phyloP scores from a whole-genome alignment of 306 rosid species.

The Fragaria nilgerrensis region DNA sequence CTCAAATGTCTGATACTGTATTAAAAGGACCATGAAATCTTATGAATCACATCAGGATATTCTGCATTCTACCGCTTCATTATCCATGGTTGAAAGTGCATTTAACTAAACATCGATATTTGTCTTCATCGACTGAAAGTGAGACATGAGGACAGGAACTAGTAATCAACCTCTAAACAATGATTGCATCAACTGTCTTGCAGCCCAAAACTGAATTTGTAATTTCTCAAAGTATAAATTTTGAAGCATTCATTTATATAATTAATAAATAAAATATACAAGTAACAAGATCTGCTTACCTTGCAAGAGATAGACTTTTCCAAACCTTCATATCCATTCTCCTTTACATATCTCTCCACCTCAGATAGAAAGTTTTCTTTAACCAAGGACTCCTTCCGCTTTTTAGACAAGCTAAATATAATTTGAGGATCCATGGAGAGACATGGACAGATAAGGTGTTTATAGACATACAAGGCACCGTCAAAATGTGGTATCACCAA shows the following conservation, averaged over 20 bases:
- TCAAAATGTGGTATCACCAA: conserved; percentile 49
- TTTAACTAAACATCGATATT: conserved; percentile 18
- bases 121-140: not conserved
- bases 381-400: conserved; percentile 22
- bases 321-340: conserved; percentile 49
- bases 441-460: conserved; percentile 22
- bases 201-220: not conserved
- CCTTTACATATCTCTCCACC: conserved; percentile 40
- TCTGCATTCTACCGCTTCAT: conserved; percentile 30
- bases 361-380: conserved; percentile 36
- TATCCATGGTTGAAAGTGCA: conserved; percentile 18
- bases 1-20: not conserved
- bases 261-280: not conserved
- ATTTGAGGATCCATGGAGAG: conserved; percentile 21
- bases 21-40: not conserved
- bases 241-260: not conserved
- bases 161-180: not conserved
- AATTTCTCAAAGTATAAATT: not conserved
- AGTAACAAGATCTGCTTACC: conserved; percentile 26
- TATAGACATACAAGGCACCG: conserved; percentile 46
- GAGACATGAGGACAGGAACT: not conserved
- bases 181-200: not conserved
- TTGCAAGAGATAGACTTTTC: conserved; percentile 43
- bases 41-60: conserved; percentile 4
- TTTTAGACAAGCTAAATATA: conserved; percentile 18